Evolutionary conservation across 306 rosid species (phyloP).

Genomic region (Pyrus betulifolia): DNA sequence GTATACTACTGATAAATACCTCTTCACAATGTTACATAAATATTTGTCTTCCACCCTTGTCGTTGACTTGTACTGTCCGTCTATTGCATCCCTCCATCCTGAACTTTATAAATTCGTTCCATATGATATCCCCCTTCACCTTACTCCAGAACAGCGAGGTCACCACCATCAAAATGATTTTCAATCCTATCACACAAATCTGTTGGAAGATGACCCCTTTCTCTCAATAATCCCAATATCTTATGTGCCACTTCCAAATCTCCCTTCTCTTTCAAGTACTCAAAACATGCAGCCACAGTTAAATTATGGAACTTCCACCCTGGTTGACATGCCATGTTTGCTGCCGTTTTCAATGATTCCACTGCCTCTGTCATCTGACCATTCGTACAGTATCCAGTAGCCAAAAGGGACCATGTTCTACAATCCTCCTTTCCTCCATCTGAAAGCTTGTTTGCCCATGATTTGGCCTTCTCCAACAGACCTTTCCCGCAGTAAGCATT

Average conservation of each 20-base stretch:
- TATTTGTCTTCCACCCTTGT: neutral
- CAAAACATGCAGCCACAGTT: constrained; percentile 38
- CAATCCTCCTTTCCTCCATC: constrained; percentile 36
- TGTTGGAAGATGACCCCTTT: constrained; percentile 13
- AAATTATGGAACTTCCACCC: constrained; percentile 23
- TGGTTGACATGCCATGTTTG: constrained; percentile 16
- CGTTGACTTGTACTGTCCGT: neutral
- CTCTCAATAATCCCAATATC: constrained; percentile 24
- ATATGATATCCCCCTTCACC: neutral
- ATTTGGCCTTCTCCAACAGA: constrained; percentile 45
- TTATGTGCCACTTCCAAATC: constrained; percentile 41
- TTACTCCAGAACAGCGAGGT: neutral
- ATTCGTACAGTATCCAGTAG: constrained; percentile 26
- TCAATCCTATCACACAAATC: constrained; percentile 16
- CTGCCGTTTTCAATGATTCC: constrained; percentile 42
- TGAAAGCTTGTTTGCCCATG: constrained; percentile 29
- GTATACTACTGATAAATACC: neutral
- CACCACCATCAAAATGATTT: constrained; percentile 22
- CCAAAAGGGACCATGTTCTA: constrained; percentile 31
- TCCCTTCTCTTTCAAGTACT: constrained; percentile 45
- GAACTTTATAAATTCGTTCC: neutral
- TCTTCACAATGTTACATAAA: neutral
- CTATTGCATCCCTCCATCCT: neutral
- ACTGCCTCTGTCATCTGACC: constrained; percentile 49
- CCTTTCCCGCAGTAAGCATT: constrained; percentile 46